These are phyloP conservation scores for Penicillium herquei DNA, from an alignment of 495 filamentous ascomycete genomes.

Conservation along the genomic window DNA sequence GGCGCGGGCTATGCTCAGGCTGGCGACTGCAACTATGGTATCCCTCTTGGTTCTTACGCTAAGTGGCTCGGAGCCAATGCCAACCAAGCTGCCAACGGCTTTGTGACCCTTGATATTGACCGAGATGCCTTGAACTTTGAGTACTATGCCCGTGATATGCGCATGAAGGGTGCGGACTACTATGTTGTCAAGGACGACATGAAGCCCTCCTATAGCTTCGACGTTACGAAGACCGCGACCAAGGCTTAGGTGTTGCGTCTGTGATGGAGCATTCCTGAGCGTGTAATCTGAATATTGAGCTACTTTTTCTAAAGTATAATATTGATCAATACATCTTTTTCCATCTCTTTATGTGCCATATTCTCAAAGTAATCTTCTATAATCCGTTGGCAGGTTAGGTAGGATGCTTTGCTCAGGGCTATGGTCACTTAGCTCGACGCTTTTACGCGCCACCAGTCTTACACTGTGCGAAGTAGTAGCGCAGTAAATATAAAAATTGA, in stretches of 20 bases:
- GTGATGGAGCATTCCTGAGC: background rate
- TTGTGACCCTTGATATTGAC: constrained; percentile 25
- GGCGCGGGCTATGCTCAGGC: constrained; percentile 17
- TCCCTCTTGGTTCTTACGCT: constrained; percentile 15
- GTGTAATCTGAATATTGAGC: background rate
- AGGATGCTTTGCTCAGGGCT: no score
- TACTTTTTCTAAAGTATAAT: background rate
- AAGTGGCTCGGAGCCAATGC: constrained; percentile 23
- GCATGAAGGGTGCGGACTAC: constrained; percentile 12
- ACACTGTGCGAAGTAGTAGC: no score
- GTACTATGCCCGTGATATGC: constrained; percentile 20
- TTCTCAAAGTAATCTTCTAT: background rate
- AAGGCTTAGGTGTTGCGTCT: constrained; percentile 1
- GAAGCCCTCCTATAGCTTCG: constrained; percentile 20
- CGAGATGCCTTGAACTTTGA: constrained; percentile 20
- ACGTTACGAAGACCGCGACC: constrained; percentile 14
- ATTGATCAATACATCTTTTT: background rate
- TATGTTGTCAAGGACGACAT: constrained; percentile 19
- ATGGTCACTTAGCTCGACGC: no score
- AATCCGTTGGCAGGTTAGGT: no score
- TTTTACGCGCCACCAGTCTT: no score
- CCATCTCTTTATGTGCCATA: background rate
- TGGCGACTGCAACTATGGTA: constrained; percentile 26
- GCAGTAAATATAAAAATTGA: no score
- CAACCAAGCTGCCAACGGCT: constrained; percentile 19